Evolutionary conservation across 345 rosid genomes (phyloP), one percentile per base, ranked within the genome.

Genomic region (Angophora floribunda): DNA sequence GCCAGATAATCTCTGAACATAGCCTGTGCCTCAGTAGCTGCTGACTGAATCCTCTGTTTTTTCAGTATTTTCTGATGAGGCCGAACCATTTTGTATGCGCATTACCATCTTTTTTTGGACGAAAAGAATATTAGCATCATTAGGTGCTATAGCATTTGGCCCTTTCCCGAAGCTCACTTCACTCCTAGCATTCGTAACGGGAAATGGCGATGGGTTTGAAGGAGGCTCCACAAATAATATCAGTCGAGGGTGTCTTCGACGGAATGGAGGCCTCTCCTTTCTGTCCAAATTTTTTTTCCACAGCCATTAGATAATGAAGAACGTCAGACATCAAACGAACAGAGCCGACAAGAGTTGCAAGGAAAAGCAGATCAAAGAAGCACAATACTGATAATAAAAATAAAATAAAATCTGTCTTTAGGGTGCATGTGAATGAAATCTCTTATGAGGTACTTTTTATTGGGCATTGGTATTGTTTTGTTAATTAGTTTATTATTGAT

Each of bases 1-100:
- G 95, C 97, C 98, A 93, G 94, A 91, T 89, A 93, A 88, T 97
- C 97, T 92, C 96, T 94, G 88, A 95, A 87, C 86, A 95, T 96
- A 91, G 98, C 94, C 89, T 96, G 98, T 70, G 92, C 94, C 88
- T 88, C 93, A 5, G 88, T 94, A 32, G 95, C 99, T 91, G 96
- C 97, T 89, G 91, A 89, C 87, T 95, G 96, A 32, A 87, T 93
- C 90, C 90, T 91, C 79, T 90, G 85, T 52, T n/a, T 91, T 90
- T 87, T 90, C 94, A 87, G 93, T 87, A 89, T 89, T 95, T 86
- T 92, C 91, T 52, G 89, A 88, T 90, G 90, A 55, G 87, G 47
- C 89, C 88, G 89, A 85, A 63, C 85, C 17, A 36, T n/a, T 79
- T 1, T 59, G 47, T 4, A 12, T 24, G 86, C 80, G 41, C 87